These are phyloP conservation scores for Globisporangium paroecandrum DNA, from an alignment of 352 stramenopile species.

Conservation along the genomic window DNA sequence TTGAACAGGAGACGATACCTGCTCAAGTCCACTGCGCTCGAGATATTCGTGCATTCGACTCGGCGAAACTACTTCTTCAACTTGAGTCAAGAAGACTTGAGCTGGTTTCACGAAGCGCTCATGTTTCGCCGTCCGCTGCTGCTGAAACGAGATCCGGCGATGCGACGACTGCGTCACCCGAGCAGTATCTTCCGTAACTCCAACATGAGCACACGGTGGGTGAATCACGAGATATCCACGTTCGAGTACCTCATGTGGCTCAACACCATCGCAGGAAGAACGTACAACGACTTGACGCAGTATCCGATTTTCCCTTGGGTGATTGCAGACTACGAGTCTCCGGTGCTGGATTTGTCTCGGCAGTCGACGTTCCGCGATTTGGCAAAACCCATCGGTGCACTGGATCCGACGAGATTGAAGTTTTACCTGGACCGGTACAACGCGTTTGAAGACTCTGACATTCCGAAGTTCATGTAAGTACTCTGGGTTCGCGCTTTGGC, in stretches of 20 bases:
- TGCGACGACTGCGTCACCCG: slow-evolving; percentile 71
- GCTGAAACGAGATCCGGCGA: slow-evolving; percentile 65
- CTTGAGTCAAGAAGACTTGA: slow-evolving; percentile 47
- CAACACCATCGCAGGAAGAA: slow-evolving; percentile 87
- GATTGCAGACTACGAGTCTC: slow-evolving; percentile 85
- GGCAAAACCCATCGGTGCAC: slow-evolving; percentile 96
- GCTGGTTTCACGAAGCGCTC: slow-evolving; percentile 61
- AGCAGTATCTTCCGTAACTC: slow-evolving; percentile 82
- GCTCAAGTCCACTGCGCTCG: slow-evolving; percentile 73
- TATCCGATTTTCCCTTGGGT: slow-evolving; percentile 96
- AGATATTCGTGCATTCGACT: slow-evolving; percentile 79
- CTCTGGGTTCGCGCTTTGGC: background rate
- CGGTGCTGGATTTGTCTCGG: slow-evolving; percentile 54
- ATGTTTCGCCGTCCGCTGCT: slow-evolving; percentile 55
- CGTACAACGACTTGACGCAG: slow-evolving; percentile 92
- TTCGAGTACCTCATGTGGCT: slow-evolving; percentile 94
- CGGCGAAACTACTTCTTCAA: slow-evolving; percentile 88
- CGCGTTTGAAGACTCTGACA: slow-evolving; percentile 82
- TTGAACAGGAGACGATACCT: slow-evolving; percentile 78
- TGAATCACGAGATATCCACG: slow-evolving; percentile 93
- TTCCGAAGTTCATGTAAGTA: slow-evolving; percentile 85
- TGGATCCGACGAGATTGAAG: slow-evolving; percentile 90
- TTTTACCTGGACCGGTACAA: slow-evolving; percentile 95
- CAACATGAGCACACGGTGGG: slow-evolving; percentile 62
- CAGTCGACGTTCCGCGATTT: slow-evolving; percentile 93